Conservation (phyloP, 345 rosid genomes). For the Lumnitzera racemosa region DNA sequence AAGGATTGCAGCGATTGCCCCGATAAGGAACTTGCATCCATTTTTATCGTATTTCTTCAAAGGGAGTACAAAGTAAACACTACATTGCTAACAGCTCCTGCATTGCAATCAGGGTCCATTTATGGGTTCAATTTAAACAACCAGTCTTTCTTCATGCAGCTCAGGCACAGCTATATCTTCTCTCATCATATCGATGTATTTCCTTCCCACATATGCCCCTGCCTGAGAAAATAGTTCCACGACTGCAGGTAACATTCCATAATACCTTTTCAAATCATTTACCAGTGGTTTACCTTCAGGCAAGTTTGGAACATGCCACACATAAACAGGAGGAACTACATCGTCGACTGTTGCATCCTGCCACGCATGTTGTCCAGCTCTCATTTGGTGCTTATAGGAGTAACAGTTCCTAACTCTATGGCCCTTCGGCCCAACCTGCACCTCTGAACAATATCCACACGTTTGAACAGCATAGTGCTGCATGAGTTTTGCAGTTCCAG, state of each 20-base stretch:
- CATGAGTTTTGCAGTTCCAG: constrained; percentile 33
- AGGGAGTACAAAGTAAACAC: too few species aligned
- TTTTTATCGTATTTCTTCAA: too few species aligned
- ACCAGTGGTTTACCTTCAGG: constrained; percentile 20
- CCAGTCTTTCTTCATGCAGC: constrained; percentile 31
- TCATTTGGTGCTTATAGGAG: constrained; percentile 51
- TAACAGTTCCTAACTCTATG: constrained; percentile 43
- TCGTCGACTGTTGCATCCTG: constrained; percentile 45
- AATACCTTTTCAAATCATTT: constrained; percentile 36
- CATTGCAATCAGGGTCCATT: too few species aligned
- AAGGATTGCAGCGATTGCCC: too few species aligned
- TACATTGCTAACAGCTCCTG: too few species aligned
- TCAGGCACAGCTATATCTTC: constrained; percentile 30
- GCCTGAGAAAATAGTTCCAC: constrained; percentile 46
- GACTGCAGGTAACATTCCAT: constrained; percentile 39
- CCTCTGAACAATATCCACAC: constrained; percentile 45
- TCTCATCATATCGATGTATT: constrained; percentile 28
- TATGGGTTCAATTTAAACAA: constrained; percentile 11
- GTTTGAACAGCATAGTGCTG: constrained; percentile 37
- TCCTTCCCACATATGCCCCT: constrained; percentile 27
- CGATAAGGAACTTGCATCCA: too few species aligned
- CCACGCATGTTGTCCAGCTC: constrained; percentile 61
- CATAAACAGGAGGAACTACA: constrained; percentile 35
- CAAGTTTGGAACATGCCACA: constrained; percentile 32
- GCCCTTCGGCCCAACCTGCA: constrained; percentile 46